A percentile compares a stretch with the other conserved stretches of the same genome.
phyloP scores from a whole-genome alignment of 768 basidiomycete genomes.

The Boletus subparvulus region DNA sequence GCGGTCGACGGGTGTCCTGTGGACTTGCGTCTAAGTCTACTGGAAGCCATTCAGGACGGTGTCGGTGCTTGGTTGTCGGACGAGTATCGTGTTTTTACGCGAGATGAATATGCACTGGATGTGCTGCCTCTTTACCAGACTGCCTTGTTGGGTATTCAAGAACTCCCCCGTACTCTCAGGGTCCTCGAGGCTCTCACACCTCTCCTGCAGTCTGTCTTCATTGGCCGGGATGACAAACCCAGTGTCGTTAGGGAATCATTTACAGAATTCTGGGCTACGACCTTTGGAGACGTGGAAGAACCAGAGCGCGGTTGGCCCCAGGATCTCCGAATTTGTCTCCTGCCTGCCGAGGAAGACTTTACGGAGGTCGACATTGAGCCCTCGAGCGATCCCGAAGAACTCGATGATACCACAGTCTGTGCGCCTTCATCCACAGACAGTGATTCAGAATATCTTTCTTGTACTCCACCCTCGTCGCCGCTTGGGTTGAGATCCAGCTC shows the following conservation, averaged over 20 bases:
- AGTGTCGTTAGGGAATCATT: slow-evolving; percentile 50
- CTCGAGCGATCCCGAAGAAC: slow-evolving; percentile 27
- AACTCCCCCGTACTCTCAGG: slow-evolving; percentile 39
- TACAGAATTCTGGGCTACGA: slow-evolving; percentile 57
- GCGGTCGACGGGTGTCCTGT: slow-evolving; percentile 56
- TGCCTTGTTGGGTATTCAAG: slow-evolving; percentile 50
- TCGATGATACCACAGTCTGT: slow-evolving; percentile 12
- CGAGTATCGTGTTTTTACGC: slow-evolving; percentile 47
- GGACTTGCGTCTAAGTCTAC: slow-evolving; percentile 43
- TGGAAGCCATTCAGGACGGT: slow-evolving; percentile 55
- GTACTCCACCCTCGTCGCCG: slow-evolving; percentile 13
- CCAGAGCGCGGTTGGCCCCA: slow-evolving; percentile 57
- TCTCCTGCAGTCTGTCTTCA: slow-evolving; percentile 59
- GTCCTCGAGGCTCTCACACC: slow-evolving; percentile 49
- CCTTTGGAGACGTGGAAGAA: slow-evolving; percentile 40
- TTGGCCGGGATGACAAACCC: slow-evolving; percentile 48
- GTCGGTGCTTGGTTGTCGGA: slow-evolving; percentile 65
- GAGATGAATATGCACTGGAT: slow-evolving; percentile 58
- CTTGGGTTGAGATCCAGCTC: neutral
- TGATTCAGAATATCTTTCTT: slow-evolving; percentile 5
- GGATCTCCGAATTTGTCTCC: slow-evolving; percentile 40
- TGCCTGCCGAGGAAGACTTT: neutral
- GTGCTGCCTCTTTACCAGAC: slow-evolving; percentile 65
- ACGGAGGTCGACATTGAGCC: slow-evolving; percentile 16
- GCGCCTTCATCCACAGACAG: neutral